Conservation (phyloP, 306 rosid species). For the Betula pendula region DNA sequence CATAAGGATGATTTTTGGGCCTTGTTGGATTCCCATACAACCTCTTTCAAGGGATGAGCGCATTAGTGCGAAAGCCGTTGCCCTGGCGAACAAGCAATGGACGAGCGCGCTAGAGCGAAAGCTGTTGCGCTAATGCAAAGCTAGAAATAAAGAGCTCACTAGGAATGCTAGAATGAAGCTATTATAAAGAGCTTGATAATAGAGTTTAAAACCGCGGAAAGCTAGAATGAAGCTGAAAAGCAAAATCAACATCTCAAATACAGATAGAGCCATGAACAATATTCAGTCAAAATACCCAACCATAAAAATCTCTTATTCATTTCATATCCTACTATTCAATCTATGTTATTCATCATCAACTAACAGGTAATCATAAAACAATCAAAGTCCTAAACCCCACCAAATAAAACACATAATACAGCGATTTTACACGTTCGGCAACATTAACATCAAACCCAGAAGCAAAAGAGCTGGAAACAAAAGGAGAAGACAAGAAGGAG, state of each 20-base stretch:
- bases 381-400: not conserved
- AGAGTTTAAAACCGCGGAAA: too few species aligned
- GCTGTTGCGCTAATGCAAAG: too few species aligned
- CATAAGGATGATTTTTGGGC: too few species aligned
- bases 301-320: not conserved
- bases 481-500: not conserved
- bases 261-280: not conserved
- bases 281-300: not conserved
- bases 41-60: too few species aligned
- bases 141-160: too few species aligned
- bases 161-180: too few species aligned
- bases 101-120: too few species aligned
- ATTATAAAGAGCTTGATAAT: too few species aligned
- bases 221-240: not conserved
- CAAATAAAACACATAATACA: not conserved
- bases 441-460: conserved; percentile 1
- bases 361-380: not conserved
- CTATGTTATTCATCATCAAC: not conserved
- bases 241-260: not conserved
- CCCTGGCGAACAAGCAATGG: too few species aligned
- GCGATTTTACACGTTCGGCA: not conserved
- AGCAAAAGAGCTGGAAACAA: not conserved
- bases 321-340: not conserved
- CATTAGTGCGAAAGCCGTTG: too few species aligned
- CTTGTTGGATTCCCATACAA: too few species aligned